Evolutionary conservation across 805 yeast species (phyloP), one percentile per base, ranked within the genome.

Genomic region (Trichomonascus vanleenenianus): DNA sequence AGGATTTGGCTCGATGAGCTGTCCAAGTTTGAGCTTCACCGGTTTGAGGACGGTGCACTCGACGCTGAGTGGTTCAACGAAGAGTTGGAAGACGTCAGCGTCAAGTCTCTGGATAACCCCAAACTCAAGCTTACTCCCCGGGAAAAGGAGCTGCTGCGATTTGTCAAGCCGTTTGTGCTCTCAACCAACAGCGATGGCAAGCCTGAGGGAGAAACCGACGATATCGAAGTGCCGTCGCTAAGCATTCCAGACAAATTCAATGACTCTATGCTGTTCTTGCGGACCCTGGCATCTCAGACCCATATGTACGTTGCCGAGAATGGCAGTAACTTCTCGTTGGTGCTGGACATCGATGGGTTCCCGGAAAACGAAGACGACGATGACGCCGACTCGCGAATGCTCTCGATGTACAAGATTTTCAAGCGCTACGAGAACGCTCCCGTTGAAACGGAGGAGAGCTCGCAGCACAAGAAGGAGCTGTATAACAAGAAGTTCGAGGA

Each of bases 21-120:
- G 44, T 78, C 93, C 3, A 75, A 77, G 51, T 88, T 89, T 58
- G 98, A 93, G 63, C 68, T 80, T 52, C 85, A 83, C 62, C 82
- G 84, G 60, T 93, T 91, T 58, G 97, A 93, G 64, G 80, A 75
- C 52, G 85, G 83, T 50, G 70, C 65, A 8, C 76, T 86, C 45
- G 96, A 89, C 62, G 79, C 85, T 30, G 93, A 84, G 50, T 89
- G 96, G 96, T 86, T 87, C 65, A 87, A 87, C 64, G 75, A 82
- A 57, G 85, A 85, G 58, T 73, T 91, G 50, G 94, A 85, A 7
- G 35, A 48, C 6, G 44, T 64, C 10, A 44, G 59, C 9, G 42
- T 51, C 3, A 46, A 40, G 27, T 52, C 46, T 20, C 55, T 77
- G 71, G 63, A 81, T 74, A 47, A 75, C 40, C 89, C 91, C 2